These are phyloP conservation scores for Gracilariopsis chorda DNA, from an alignment of 23 red algal species.

Conservation along the genomic window DNA sequence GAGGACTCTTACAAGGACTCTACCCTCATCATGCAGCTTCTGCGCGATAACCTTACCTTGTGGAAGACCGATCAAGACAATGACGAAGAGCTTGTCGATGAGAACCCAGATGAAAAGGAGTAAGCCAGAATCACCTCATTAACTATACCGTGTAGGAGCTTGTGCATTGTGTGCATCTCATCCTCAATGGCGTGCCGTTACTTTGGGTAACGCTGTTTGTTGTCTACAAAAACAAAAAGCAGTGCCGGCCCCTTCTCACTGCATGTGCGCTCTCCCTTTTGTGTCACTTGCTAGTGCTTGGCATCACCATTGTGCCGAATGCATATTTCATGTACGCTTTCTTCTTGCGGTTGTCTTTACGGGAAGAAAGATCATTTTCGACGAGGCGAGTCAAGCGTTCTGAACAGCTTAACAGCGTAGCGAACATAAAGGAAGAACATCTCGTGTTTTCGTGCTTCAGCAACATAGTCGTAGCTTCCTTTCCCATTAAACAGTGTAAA, in stretches of 20 bases:
- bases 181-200: no score
- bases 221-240: no score
- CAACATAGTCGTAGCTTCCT: no score
- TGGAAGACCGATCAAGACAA: constrained; percentile 76
- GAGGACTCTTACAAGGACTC: constrained; percentile 97
- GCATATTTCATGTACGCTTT: not conserved
- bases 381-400: not conserved
- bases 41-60: constrained; percentile 93
- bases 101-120: constrained; percentile 52
- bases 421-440: constrained; percentile 25
- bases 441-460: constrained; percentile 19
- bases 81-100: constrained; percentile 50
- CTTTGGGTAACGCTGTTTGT: no score
- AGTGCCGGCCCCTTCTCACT: no score
- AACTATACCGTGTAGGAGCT: no score
- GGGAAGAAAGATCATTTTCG: constrained; percentile 6
- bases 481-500: no score
- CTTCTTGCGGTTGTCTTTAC: constrained; percentile 2
- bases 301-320: constrained; percentile 1
- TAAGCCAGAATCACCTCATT: constrained; percentile 2
- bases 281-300: not conserved
- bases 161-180: no score
- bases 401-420: constrained; percentile 5
- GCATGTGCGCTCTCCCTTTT: no score
- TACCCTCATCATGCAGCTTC: constrained; percentile 98